phyloP scores from a whole-genome alignment of 192 early-diverging fungal genomes.

The Pilobolus umbonatus region DNA sequence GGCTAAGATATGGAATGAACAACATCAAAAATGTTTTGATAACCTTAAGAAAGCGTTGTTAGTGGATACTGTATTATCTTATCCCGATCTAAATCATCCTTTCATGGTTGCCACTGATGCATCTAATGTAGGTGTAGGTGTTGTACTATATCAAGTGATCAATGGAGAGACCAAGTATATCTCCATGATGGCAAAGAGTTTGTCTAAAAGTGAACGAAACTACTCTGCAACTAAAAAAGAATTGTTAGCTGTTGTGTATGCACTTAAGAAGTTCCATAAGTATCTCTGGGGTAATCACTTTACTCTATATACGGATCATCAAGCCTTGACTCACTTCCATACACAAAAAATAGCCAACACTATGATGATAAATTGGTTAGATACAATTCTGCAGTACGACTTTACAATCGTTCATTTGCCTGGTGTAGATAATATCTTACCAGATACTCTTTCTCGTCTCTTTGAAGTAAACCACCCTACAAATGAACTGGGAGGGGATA shows the following conservation, averaged over 20 bases:
- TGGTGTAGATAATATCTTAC: conserved; percentile 28
- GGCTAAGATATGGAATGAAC: not conserved
- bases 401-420: conserved; percentile 24
- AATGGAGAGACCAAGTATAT: not conserved
- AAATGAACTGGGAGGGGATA: conserved; percentile 15
- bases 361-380: conserved; percentile 29
- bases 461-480: not conserved
- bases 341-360: conserved; percentile 15
- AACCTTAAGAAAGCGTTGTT: not conserved
- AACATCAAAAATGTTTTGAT: not conserved
- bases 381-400: conserved; percentile 25
- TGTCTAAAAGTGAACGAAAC: not conserved
- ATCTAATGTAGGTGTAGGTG: conserved; percentile 33
- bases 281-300: conserved; percentile 33
- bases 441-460: conserved; percentile 28
- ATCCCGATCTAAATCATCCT: conserved; percentile 13
- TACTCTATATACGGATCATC: conserved; percentile 37
- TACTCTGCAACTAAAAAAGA: not conserved
- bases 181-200: not conserved
- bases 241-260: not conserved
- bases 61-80: conserved; percentile 15
- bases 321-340: conserved; percentile 25
- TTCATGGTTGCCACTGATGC: conserved; percentile 37
- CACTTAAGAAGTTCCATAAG: conserved; percentile 32
- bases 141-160: conserved; percentile 26